phyloP scores from a whole-genome alignment of 2,329 filamentous ascomycete species.

The Aspergillus sp. region DNA sequence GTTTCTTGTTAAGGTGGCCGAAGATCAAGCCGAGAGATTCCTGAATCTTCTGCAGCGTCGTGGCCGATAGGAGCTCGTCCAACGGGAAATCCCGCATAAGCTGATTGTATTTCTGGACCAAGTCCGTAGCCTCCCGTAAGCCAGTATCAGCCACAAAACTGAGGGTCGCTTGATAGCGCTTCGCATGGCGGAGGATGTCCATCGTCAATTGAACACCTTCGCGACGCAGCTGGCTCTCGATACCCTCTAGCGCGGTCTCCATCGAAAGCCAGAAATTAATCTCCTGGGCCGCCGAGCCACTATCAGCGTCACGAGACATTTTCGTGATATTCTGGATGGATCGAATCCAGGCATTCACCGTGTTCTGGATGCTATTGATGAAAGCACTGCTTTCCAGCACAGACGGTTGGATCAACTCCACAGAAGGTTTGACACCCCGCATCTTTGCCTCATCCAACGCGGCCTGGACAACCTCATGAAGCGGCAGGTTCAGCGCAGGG shows the following conservation, averaged over 20 bases:
- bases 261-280: constrained; percentile 99
- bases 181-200: constrained; percentile 91
- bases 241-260: constrained; percentile 84
- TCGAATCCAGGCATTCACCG: constrained; percentile 97
- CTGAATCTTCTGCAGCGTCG: constrained; percentile 76
- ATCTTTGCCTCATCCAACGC: constrained; percentile 69
- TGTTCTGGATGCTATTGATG: constrained; percentile 85
- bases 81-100: constrained; percentile 97
- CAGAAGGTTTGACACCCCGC: constrained; percentile 57
- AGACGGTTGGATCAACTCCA: constrained; percentile 65
- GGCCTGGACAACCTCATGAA: constrained; percentile 79
- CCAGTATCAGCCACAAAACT: constrained; percentile 96
- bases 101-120: constrained; percentile 97
- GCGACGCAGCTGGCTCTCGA: constrained; percentile 78
- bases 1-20: constrained; percentile 90
- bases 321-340: constrained; percentile 95
- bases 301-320: constrained; percentile 72
- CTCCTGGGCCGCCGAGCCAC: constrained; percentile 81
- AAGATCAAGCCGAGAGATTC: constrained; percentile 88
- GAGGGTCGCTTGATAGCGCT: constrained; percentile 94
- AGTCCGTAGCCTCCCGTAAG: constrained; percentile 88
- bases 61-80: constrained; percentile 87
- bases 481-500: constrained; percentile 75
- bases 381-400: constrained; percentile 85
- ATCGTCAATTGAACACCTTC: constrained; percentile 85